Evolutionary conservation across 345 rosid genomes (phyloP).

Genomic region (Citrus hindsii): DNA sequence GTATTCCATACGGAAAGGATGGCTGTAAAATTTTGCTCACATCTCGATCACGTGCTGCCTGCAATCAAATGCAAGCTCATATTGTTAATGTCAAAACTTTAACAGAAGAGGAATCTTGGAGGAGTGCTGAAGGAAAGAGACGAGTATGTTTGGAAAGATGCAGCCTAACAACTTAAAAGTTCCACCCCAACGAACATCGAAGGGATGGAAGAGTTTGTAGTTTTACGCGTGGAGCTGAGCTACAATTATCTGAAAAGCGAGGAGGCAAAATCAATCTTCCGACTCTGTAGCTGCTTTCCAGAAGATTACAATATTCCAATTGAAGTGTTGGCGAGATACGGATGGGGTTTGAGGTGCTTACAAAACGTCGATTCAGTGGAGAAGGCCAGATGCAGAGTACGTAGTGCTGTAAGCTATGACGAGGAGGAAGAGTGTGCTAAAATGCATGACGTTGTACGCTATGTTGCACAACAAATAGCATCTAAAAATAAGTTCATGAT

Average conservation of each 20-base stretch:
- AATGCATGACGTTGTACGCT: not conserved
- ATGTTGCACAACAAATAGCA: not conserved
- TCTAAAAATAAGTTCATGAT: not conserved
- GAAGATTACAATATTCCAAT: constrained; percentile 7
- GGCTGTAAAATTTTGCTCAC: not conserved
- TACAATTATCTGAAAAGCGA: not conserved
- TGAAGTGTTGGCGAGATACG: not conserved
- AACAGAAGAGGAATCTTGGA: not conserved
- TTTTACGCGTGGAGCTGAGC: not conserved
- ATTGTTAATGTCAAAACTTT: not conserved
- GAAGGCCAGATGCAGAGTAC: not conserved
- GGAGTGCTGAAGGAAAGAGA: not conserved
- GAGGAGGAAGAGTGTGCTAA: not conserved
- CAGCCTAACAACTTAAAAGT: not conserved
- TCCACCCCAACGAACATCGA: not conserved
- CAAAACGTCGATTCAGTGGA: not conserved
- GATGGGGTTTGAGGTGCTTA: constrained; percentile 7
- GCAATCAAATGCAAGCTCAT: too few relatives aligned
- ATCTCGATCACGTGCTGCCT: not conserved
- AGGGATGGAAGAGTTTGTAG: not conserved
- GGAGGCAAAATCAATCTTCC: not conserved
- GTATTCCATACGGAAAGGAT: not conserved
- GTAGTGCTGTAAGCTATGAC: not conserved
- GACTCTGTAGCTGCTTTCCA: constrained; percentile 9
- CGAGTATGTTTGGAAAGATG: not conserved